Evolutionary conservation across 805 yeast species (phyloP), one percentile per base, ranked within the genome.

Genomic region (Kazachstania martiniae): DNA sequence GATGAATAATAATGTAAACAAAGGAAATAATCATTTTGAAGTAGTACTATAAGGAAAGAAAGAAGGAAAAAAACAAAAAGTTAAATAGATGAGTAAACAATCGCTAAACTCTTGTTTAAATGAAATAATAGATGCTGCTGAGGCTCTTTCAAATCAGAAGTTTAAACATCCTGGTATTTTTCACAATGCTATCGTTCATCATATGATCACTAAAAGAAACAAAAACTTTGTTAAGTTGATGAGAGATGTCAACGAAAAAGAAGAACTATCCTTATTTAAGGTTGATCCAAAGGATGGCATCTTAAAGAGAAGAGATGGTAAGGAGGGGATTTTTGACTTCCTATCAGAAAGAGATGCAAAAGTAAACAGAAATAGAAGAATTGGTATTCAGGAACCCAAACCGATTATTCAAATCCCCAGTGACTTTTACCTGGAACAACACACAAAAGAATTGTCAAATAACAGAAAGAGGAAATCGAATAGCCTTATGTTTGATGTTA

Each of bases 161-260:
- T 77, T 77, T 50, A 53, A 63, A 14, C 62, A 67, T 0, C 72
- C 81, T 0, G 83, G 84, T 0, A 66, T 74, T 4, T 77, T 77
- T 51, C 72, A 79, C 25, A 77, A 77, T 44, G 77, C 85, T 2
- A 57, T 76, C 12, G 62, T 73, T 8, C 56, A 63, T 17, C 35
- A 37, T 21, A 31, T 40, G 55, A 61, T 30, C 73, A 74, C 9
- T 62, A 63, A 18, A 7, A 31, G 32, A 17, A 31, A 34, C 8
- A 44, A 44, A 13, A 38, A 37, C 18, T 74, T 76, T 35, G 72
- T 77, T 2, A 56, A 64, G 14, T 55, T 77, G n/a, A 55, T 77
- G 14, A 62, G 77, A 42, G 85, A 77, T 49, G 73, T 79, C 3
- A 69, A 70, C 22, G 51, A 46, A 0, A 63, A 65, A 24, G 81